Evolutionary conservation across 2,329 filamentous ascomycete genomes (phyloP).

Genomic region (Aspergillus tubingensis): DNA sequence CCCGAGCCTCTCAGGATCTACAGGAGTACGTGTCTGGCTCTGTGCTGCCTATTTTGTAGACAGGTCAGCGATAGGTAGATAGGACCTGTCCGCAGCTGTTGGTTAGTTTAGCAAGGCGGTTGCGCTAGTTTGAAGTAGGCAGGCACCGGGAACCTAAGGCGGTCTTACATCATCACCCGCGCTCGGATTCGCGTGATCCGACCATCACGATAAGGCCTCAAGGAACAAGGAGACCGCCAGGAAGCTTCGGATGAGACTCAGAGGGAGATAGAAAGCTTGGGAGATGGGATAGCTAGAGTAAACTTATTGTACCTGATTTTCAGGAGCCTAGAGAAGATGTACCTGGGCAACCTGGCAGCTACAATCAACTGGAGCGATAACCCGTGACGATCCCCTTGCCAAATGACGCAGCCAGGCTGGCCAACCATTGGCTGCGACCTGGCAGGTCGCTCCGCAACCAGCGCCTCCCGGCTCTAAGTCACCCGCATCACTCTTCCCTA

Average conservation of each 20-base stretch:
- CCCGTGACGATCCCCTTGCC: constrained; percentile 20
- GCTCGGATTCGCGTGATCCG: constrained; percentile 5
- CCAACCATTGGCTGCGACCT: constrained; percentile 21
- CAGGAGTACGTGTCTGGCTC: neutral
- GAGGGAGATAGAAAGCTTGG: neutral
- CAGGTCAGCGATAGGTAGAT: neutral
- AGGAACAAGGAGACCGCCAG: neutral
- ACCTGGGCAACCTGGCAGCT: neutral
- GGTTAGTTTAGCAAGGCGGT: constrained; percentile 1
- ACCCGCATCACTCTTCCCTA: constrained; percentile 25
- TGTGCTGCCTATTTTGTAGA: neutral
- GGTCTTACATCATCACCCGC: constrained; percentile 17
- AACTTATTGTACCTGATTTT: neutral
- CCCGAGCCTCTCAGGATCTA: neutral
- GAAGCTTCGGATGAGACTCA: neutral
- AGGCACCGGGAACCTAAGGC: constrained; percentile 3
- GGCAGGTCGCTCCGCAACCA: constrained; percentile 28
- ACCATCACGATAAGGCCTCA: neutral
- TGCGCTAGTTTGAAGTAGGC: constrained; percentile 1
- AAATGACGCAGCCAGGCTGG: constrained; percentile 25
- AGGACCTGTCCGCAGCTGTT: constrained; percentile 5
- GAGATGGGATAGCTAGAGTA: neutral
- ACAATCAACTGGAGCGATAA: constrained; percentile 18
- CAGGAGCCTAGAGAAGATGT: neutral
- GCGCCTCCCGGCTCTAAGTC: constrained; percentile 9